A percentile compares a stretch with the other conserved stretches of the same genome.
These are phyloP conservation scores for Mycena albidolilacea DNA, from an alignment of 768 basidiomycete species.

Conservation along the genomic window DNA sequence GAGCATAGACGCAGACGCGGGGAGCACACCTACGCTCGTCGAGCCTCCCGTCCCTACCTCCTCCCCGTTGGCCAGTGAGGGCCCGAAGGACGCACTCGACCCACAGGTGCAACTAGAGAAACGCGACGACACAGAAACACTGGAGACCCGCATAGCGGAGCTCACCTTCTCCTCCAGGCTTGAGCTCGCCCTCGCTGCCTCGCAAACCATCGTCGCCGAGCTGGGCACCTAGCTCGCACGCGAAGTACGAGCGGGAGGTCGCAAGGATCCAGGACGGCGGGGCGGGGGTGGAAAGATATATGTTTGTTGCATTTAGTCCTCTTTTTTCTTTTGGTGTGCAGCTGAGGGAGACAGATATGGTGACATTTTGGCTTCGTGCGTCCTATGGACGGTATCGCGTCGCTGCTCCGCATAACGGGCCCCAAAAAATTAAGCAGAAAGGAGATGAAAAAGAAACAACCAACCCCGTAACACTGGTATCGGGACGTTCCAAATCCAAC, in stretches of 20 bases:
- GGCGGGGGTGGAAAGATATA: constrained; percentile 88
- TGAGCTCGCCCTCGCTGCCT: constrained; percentile 61
- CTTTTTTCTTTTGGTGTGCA: not conserved
- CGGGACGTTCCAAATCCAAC: too few relatives aligned
- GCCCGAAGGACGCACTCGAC: constrained; percentile 9
- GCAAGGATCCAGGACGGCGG: constrained; percentile 77
- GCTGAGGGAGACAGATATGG: too few relatives aligned
- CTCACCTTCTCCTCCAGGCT: constrained; percentile 49
- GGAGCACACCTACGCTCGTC: constrained; percentile 27
- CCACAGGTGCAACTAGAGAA: too few relatives aligned
- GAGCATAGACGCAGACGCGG: not conserved
- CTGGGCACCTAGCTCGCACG: constrained; percentile 62
- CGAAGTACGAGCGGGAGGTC: constrained; percentile 67
- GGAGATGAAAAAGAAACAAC: too few relatives aligned
- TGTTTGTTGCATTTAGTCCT: constrained; percentile 61
- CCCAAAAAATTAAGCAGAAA: too few relatives aligned
- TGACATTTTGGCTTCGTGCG: too few relatives aligned
- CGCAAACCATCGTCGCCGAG: constrained; percentile 57
- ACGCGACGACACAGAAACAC: too few relatives aligned
- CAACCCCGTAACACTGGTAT: too few relatives aligned
- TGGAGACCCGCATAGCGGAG: not conserved
- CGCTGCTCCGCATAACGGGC: too few relatives aligned
- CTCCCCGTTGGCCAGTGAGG: not conserved
- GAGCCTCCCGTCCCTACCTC: not conserved
- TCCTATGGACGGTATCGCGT: too few relatives aligned